Base-by-base conservation (phyloP, 352 stramenopile species). In the Phytophthora kernoviae region DNA sequence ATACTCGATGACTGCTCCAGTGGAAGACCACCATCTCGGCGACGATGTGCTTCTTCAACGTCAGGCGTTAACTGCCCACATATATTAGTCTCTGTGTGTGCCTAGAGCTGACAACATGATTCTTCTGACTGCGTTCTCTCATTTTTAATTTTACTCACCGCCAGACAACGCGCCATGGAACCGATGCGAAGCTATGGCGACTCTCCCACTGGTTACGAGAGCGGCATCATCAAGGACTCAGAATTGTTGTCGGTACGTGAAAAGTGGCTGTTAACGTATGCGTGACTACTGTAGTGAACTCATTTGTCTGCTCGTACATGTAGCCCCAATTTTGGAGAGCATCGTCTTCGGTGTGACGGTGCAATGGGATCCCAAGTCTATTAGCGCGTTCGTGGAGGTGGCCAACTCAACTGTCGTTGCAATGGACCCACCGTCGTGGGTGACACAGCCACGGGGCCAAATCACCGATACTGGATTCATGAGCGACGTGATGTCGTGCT, bases 381-480 rank as follows among this genome's bases (percentile, higher is more conserved):
- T 74, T 9, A 33, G 43, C 20, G 52, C 43, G 10, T 70, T 74
- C 27, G 51, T 71, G 8, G 27, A 49, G 20, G 45, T 66, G 33
- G 60, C 47, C 43, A 74, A 74, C 27, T 52, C 27, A 15, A 18
- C 48, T 6, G 12, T 30, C 15, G 22, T 51, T 8, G 24, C n/a
- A 10, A 24, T 33, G 1, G 14, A 58, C 33, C 42, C 27, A 5
- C 59, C 55, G 1, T 17, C 56, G 44, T 74, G 65, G 61, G 42
- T 74, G 17, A 60, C 61, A 5, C 49, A 71, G 37, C 34, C 55
- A 20, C 49, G 18, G 26, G 65, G 59, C n/a, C 54, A 59, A 10
- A 37, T 74, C 41, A 70, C 65, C 0, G 56, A 49, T n/a, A 34
- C 63, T 26, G 24, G n/a, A 22, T 46, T 74, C 41, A 62, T 61